Conservation (phyloP, 2,329 filamentous ascomycete species). For the Fusarium drepaniforme region DNA sequence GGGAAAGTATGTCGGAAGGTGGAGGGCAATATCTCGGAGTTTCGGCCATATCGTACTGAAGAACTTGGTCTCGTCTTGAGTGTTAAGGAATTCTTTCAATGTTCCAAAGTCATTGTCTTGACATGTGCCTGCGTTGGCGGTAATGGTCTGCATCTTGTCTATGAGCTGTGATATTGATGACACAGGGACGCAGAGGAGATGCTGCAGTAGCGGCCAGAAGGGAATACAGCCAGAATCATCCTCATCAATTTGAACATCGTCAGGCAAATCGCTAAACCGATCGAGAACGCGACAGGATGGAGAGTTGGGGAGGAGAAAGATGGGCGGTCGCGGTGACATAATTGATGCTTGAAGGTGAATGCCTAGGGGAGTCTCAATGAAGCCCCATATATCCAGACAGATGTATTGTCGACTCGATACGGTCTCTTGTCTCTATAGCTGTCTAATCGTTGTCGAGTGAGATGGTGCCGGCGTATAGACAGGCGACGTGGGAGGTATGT, state of each 20-base stretch:
- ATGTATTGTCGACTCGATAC: not conserved
- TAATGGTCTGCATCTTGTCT: constrained; percentile 46
- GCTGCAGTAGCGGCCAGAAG: constrained; percentile 44
- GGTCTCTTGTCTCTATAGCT: not conserved
- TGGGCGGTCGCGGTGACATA: constrained; percentile 23
- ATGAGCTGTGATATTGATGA: constrained; percentile 29
- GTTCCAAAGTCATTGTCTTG: constrained; percentile 39
- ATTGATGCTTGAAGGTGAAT: not conserved
- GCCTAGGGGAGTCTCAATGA: not conserved
- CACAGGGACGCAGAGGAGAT: constrained; percentile 32
- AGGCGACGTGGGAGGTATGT: no score
- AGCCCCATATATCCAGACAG: not conserved
- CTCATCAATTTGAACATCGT: constrained; percentile 30
- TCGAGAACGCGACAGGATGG: constrained; percentile 40
- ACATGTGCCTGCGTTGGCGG: constrained; percentile 32
- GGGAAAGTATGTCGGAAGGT: constrained; percentile 37
- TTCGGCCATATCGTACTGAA: constrained; percentile 42
- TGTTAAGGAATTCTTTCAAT: constrained; percentile 14
- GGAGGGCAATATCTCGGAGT: constrained; percentile 37
- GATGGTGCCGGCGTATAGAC: not conserved
- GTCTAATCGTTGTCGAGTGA: not conserved
- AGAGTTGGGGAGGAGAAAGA: constrained; percentile 38
- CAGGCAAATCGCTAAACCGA: constrained; percentile 47
- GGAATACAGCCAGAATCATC: constrained; percentile 38
- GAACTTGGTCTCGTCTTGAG: not conserved